These are phyloP conservation scores for Candida corydali DNA, from an alignment of 805 yeast genomes.

Conservation along the genomic window DNA sequence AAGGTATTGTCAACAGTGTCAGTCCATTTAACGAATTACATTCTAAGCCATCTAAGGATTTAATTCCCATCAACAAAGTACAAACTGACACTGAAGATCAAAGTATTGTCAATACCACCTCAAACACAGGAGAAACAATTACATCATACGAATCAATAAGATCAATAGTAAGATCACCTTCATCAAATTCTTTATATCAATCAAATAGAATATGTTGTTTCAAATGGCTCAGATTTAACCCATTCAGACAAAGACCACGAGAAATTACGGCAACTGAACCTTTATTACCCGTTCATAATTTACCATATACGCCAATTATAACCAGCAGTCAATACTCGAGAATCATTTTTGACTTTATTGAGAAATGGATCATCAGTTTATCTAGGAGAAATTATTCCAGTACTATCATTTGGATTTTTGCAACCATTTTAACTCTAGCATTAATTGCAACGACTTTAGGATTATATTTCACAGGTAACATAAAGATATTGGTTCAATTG, in stretches of 20 bases:
- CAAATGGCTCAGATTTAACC: not conserved
- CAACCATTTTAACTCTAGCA: constrained; percentile 7
- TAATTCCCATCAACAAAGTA: not conserved
- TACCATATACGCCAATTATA: constrained; percentile 1
- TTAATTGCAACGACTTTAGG: constrained; percentile 7
- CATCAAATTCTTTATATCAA: not conserved
- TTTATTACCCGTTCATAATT: constrained; percentile 2
- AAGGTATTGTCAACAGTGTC: too few species aligned
- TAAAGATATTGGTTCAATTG: constrained; percentile 6
- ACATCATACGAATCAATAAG: constrained; percentile 4
- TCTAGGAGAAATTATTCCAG: constrained; percentile 6
- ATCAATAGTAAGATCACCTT: constrained; percentile 5
- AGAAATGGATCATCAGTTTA: constrained; percentile 7
- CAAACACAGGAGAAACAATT: constrained; percentile 1
- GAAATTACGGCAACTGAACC: not conserved
- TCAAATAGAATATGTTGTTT: not conserved
- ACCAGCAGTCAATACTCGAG: not conserved
- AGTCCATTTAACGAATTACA: not conserved
- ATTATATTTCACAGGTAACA: constrained; percentile 15
- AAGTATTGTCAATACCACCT: not conserved
- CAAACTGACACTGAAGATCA: not conserved
- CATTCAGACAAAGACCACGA: not conserved
- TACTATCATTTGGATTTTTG: constrained; percentile 3
- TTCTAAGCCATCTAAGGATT: not conserved
- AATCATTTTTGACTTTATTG: constrained; percentile 2